Conservation (phyloP, 78 protist genomes). For the Acrasis kona region DNA sequence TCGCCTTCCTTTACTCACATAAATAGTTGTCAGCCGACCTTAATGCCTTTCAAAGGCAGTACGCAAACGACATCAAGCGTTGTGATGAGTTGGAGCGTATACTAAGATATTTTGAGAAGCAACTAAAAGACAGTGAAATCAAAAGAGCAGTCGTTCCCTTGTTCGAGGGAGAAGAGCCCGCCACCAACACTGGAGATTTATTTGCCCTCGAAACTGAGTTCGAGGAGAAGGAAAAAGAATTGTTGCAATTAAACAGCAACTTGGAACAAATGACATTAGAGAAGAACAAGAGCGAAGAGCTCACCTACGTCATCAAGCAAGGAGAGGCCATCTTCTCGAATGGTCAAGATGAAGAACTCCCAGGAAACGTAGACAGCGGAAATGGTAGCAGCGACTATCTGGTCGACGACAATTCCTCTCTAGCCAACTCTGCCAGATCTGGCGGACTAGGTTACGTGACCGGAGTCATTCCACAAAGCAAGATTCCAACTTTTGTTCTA, state of each 20-base stretch:
- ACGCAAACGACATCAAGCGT: neutral
- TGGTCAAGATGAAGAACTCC: neutral
- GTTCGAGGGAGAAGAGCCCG: neutral
- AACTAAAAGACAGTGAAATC: neutral
- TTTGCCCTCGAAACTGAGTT: neutral
- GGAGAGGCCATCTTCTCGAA: neutral
- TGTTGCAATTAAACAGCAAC: neutral
- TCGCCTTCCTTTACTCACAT: neutral
- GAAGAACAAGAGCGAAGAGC: neutral
- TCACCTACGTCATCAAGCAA: neutral
- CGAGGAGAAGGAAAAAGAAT: neutral
- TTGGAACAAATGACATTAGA: neutral
- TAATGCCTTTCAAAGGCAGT: conserved; percentile 6
- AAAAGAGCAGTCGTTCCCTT: neutral
- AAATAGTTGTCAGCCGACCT: neutral
- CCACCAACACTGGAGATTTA: no score
- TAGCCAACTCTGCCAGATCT: neutral
- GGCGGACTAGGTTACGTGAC: neutral
- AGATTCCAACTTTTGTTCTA: no score
- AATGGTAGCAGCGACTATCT: neutral
- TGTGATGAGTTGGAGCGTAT: conserved; percentile 9
- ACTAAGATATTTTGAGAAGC: neutral
- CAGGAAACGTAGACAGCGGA: neutral
- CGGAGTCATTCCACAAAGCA: no score
- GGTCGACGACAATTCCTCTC: neutral